Evolutionary conservation across 2,329 filamentous ascomycete genomes (phyloP), one percentile per base, ranked within the genome.

Genomic region (Tolypocladium inflatum): DNA sequence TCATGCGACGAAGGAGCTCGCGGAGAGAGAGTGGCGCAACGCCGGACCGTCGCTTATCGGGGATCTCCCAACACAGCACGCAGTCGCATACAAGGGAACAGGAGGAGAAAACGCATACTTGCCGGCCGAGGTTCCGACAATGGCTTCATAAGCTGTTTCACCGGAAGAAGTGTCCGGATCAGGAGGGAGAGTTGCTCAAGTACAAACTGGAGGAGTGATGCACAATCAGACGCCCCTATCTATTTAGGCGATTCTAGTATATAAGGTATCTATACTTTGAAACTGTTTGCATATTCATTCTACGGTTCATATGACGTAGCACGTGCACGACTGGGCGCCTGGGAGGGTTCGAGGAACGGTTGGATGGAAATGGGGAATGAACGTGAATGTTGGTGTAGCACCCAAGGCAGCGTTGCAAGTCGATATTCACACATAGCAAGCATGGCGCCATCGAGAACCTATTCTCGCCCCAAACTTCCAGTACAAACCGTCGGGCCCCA

Each of bases 1-100:
- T 67, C 38, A 65, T 68, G 65, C 63, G 62, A 55, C 64, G 61
- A 30, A 62, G 65, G 30, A 61, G 57, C 38, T 43, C 55, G 17
- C 60, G 58, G 53, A 57, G 54, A 35, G 58, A 62, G 26, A 56
- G 26, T 21, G n/a, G 58, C 33, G 37, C 23, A 53, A 42, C 55
- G 54, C 48, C 19, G 2, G 54, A 45, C 4, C 30, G 33, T 13
- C n/a, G n/a, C 45, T 19, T 37, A 19, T 50, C 56, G 3, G 6
- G 15, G 4, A 17, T 54, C 1, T 33, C 45, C 1, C 50, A 23
- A 26, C 35, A 58, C 23, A 56, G 55, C 38, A 30, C 51, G 38
- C 43, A 56, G 45, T 23, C 19, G 26, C 23, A 30, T 17, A 3
- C 52, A 19, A 37, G 38, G 38, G 38, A 59, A 17, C 17, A 41